A percentile compares a stretch with the other conserved stretches of the same genome.
Evolutionary conservation across 306 rosid species (phyloP).

Genomic region (Elaeagnus macrophylla): DNA sequence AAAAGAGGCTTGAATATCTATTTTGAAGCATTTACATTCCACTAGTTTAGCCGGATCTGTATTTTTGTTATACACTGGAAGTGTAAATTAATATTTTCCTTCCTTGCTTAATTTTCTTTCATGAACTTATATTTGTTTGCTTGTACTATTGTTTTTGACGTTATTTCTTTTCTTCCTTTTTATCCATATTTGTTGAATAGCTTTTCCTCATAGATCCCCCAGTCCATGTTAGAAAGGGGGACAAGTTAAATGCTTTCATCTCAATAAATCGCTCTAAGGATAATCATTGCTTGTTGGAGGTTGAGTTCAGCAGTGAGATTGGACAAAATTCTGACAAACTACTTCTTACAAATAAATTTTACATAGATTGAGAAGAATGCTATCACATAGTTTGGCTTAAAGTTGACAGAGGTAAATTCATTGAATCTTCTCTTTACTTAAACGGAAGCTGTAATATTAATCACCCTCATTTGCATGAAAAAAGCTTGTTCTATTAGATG

Average conservation of each 20-base stretch:
- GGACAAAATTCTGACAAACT: conserved; percentile 46
- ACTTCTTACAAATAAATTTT: conserved; percentile 58
- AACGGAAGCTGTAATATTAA: neutral
- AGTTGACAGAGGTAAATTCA: conserved; percentile 27
- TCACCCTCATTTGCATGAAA: neutral
- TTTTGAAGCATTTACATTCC: too few relatives aligned
- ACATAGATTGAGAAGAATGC: conserved; percentile 56
- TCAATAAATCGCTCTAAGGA: conserved; percentile 77
- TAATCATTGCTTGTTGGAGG: conserved; percentile 95
- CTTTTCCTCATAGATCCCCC: conserved; percentile 76
- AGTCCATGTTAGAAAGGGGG: conserved; percentile 49
- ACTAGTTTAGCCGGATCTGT: neutral
- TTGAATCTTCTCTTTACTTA: neutral
- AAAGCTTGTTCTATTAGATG: neutral
- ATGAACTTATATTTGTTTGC: neutral
- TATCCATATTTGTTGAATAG: conserved; percentile 30
- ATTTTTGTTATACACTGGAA: too few relatives aligned
- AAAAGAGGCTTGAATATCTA: too few relatives aligned
- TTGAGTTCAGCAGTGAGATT: conserved; percentile 69
- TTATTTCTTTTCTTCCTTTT: neutral
- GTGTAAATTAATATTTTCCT: too few relatives aligned
- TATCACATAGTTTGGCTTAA: conserved; percentile 14
- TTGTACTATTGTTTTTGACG: neutral
- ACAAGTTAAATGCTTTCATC: conserved; percentile 53
- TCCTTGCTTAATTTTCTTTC: neutral